Percentiles rank a stretch among this genome's conserved stretches.
Conservation (phyloP, 345 rosid genomes). For the Microcos paniculata region DNA sequence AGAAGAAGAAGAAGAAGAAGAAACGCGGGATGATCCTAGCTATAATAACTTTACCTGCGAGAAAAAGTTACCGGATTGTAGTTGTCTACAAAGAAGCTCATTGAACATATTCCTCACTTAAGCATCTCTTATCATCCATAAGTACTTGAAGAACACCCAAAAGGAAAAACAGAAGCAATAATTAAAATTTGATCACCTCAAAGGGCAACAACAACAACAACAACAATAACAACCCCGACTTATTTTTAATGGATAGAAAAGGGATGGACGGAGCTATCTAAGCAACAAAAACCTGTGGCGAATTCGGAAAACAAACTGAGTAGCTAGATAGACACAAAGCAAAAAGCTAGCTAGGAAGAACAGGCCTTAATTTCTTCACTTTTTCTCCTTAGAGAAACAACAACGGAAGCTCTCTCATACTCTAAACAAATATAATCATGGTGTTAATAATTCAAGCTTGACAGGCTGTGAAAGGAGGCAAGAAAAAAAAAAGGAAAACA, state of each 20-base stretch:
- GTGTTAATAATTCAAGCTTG: constrained; percentile 55
- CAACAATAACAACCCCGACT: neutral
- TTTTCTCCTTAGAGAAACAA: constrained; percentile 40
- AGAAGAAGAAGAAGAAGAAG: neutral
- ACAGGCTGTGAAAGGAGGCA: constrained; percentile 74
- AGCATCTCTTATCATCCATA: constrained; percentile 43
- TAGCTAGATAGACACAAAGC: constrained; percentile 1
- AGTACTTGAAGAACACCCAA: neutral
- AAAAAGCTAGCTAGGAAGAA: constrained; percentile 21
- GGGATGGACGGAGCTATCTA: constrained; percentile 36
- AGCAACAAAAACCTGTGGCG: constrained; percentile 5
- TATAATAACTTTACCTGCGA: constrained; percentile 44
- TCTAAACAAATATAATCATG: constrained; percentile 27
- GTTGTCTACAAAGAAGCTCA: constrained; percentile 42
- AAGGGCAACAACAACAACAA: neutral
- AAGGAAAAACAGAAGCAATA: neutral
- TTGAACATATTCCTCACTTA: constrained; percentile 40
- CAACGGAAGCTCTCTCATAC: constrained; percentile 31
- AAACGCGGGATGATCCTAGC: neutral
- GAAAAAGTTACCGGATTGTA: constrained; percentile 32
- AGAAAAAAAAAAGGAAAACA: constrained; percentile 11
- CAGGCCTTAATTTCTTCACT: constrained; percentile 6
- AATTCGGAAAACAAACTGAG: constrained; percentile 3
- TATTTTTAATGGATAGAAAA: neutral
- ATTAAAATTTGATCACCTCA: neutral